These are phyloP conservation scores for Globisporangium megalacanthum DNA, from an alignment of 352 stramenopile species.

Conservation along the genomic window DNA sequence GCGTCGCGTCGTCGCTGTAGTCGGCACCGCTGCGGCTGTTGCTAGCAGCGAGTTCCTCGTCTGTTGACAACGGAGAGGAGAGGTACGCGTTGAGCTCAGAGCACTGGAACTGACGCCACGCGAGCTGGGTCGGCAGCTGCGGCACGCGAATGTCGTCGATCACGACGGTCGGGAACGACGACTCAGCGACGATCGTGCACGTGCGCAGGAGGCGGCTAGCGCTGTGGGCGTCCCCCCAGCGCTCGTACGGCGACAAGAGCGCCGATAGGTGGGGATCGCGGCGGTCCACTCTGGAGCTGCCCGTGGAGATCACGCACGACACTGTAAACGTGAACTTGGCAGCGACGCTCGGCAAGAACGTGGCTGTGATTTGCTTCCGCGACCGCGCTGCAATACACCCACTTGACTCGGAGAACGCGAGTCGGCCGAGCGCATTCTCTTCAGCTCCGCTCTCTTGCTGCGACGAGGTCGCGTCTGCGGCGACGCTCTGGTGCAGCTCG, in stretches of 20 bases:
- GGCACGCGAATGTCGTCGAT: conserved; percentile 80
- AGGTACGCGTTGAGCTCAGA: conserved; percentile 70
- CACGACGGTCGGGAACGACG: conserved; percentile 84
- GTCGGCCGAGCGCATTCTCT: conserved; percentile 8
- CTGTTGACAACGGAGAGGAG: conserved; percentile 36
- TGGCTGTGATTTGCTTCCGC: conserved; percentile 72
- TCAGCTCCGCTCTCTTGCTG: not conserved
- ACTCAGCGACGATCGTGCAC: conserved; percentile 57
- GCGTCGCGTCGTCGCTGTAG: conserved; percentile 9
- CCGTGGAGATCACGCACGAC: conserved; percentile 35
- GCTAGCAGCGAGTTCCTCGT: conserved; percentile 28
- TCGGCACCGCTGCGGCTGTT: conserved; percentile 2
- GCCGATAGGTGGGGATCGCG: not conserved
- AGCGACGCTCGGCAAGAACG: conserved; percentile 57
- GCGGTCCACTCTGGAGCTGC: not conserved
- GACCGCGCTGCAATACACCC: conserved; percentile 71
- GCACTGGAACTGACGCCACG: conserved; percentile 74
- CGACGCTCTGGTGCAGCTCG: conserved; percentile 34
- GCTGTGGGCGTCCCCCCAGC: conserved; percentile 9
- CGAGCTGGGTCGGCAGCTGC: conserved; percentile 37
- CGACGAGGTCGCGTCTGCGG: conserved; percentile 9
- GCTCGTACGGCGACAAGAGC: conserved; percentile 16
- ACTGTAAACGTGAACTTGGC: conserved; percentile 72
- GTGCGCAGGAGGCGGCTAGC: not conserved
- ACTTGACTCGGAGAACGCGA: conserved; percentile 55